Percentiles rank a stretch among this genome's conserved stretches.
These are phyloP conservation scores for Primulina eburnea DNA, from an alignment of 257 asterid genomes.

Conservation along the genomic window DNA sequence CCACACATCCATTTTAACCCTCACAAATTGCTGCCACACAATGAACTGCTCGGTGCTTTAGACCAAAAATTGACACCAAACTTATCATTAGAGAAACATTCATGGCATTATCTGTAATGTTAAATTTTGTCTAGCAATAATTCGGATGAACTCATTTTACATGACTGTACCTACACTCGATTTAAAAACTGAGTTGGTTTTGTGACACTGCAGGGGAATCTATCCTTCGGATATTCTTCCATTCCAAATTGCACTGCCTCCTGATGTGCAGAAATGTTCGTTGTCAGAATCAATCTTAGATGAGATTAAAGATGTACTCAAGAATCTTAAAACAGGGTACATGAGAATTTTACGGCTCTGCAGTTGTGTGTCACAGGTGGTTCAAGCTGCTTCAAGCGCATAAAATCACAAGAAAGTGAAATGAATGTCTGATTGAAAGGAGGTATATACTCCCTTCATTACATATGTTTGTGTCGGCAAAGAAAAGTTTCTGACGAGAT, in stretches of 20 bases:
- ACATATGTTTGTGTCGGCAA: not conserved
- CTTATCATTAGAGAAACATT: not conserved
- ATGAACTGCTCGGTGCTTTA: not conserved
- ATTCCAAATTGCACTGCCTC: slow-evolving; percentile 32
- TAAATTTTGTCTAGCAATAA: not conserved
- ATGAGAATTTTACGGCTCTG: slow-evolving; percentile 64
- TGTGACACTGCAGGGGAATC: slow-evolving; percentile 58
- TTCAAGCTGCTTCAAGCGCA: slow-evolving; percentile 41
- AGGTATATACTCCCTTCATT: not conserved
- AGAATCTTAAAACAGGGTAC: slow-evolving; percentile 53
- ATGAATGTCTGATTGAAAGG: not conserved
- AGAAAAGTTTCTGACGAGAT: not conserved
- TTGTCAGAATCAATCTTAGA: slow-evolving; percentile 25
- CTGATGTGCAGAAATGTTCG: slow-evolving; percentile 22
- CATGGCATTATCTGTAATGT: not conserved
- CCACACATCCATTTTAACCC: not conserved
- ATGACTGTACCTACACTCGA: not conserved
- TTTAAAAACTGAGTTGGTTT: slow-evolving; percentile 18
- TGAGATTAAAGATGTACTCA: slow-evolving; percentile 43
- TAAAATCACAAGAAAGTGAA: not conserved
- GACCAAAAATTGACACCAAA: not conserved
- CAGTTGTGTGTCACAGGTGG: slow-evolving; percentile 44
- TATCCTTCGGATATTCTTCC: slow-evolving; percentile 78
- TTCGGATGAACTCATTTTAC: not conserved
- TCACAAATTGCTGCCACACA: not conserved